Percentiles rank a stretch among this genome's conserved stretches.
These are phyloP conservation scores for Amaranthus tricolor DNA, from an alignment of 179 eudicot species.

Conservation along the genomic window DNA sequence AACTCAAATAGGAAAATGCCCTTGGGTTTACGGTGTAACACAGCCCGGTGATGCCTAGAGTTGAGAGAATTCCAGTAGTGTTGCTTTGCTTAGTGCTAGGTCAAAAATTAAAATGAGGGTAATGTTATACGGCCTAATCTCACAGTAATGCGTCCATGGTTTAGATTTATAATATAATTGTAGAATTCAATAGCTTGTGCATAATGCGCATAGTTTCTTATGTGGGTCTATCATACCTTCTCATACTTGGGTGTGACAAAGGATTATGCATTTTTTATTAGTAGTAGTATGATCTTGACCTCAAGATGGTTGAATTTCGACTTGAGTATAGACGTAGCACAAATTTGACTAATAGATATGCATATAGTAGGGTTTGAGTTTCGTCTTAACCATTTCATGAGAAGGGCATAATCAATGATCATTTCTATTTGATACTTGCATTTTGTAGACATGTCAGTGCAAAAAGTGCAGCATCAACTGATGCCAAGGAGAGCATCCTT, in stretches of 20 bases:
- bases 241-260: too few relatives aligned
- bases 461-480: slow-evolving; percentile 40
- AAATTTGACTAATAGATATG: background rate
- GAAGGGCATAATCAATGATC: background rate
- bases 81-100: background rate
- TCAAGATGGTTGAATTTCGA: background rate
- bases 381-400: background rate
- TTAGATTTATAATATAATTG: background rate
- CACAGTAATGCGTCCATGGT: background rate
- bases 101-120: background rate
- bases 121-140: background rate
- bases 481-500: slow-evolving; percentile 45
- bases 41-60: background rate
- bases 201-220: background rate
- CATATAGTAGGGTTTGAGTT: background rate
- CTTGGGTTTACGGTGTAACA: too few relatives aligned
- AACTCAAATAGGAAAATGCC: too few relatives aligned
- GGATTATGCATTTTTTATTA: too few relatives aligned
- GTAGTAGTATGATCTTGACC: too few relatives aligned
- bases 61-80: background rate
- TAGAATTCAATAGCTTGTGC: background rate
- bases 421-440: slow-evolving; percentile 23
- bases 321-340: background rate
- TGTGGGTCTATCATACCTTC: too few relatives aligned
- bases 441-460: slow-evolving; percentile 53